Evolutionary conservation across 73 alveolate genomes (phyloP).

Genomic region (Paramecium pentaurelia): DNA sequence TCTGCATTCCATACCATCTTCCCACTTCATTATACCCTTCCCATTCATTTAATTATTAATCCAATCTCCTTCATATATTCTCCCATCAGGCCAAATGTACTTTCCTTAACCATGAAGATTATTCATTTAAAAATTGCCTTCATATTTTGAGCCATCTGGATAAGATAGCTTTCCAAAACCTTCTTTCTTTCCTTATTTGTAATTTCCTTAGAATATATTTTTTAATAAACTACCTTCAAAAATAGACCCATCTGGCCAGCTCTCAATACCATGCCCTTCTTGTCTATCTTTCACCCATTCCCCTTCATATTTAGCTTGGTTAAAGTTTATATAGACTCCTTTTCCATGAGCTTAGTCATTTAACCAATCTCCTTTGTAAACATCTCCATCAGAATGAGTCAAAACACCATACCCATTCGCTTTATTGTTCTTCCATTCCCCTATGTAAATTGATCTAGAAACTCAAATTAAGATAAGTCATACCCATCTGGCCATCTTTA

Average conservation of each 20-base stretch:
- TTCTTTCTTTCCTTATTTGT: conserved; percentile 53
- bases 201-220: background rate
- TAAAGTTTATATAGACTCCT: conserved; percentile 65
- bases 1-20: conserved; percentile 77
- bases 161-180: conserved; percentile 72
- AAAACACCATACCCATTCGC: conserved; percentile 47
- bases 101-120: conserved; percentile 76
- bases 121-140: conserved; percentile 71
- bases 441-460: conserved; percentile 44
- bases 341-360: conserved; percentile 69
- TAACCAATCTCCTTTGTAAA: conserved; percentile 59
- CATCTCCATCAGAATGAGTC: conserved; percentile 64
- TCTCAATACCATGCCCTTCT: conserved; percentile 54
- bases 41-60: conserved; percentile 77
- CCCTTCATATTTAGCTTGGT: conserved; percentile 30
- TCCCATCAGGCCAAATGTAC: conserved; percentile 70
- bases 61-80: conserved; percentile 68
- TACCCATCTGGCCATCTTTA: conserved; percentile 67
- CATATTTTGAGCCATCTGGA: conserved; percentile 80
- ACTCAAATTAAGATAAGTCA: background rate
- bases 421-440: conserved; percentile 54
- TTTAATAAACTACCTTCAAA: background rate
- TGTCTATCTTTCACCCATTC: conserved; percentile 50
- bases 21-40: conserved; percentile 78
- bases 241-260: conserved; percentile 44